Evolutionary conservation across 441 rosid genomes (phyloP).

Genomic region (Euphorbia schlechtendalii): DNA sequence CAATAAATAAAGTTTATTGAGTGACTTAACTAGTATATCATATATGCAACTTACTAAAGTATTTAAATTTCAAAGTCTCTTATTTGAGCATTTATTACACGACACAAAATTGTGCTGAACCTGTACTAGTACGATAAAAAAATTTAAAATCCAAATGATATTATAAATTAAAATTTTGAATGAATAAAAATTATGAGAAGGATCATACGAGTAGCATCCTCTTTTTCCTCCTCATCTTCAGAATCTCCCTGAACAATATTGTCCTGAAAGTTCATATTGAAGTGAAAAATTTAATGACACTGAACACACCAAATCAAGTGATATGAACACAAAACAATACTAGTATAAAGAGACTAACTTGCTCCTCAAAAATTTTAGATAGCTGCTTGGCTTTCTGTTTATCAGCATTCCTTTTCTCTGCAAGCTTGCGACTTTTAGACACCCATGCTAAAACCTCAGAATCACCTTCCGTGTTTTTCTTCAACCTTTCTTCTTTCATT

Average conservation of each 20-base stretch:
- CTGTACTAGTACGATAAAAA: background rate
- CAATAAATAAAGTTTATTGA: background rate
- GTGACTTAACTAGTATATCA: background rate
- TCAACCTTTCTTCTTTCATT: slow-evolving; percentile 78
- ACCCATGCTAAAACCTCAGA: slow-evolving; percentile 80
- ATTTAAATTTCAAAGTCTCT: background rate
- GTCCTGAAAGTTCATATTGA: slow-evolving; percentile 46
- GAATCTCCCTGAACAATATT: slow-evolving; percentile 56
- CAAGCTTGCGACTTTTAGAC: slow-evolving; percentile 64
- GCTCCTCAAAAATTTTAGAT: slow-evolving; percentile 85
- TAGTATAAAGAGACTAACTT: slow-evolving; percentile 35
- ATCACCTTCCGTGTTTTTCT: slow-evolving; percentile 53
- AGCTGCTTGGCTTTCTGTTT: slow-evolving; percentile 78
- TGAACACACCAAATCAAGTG: slow-evolving; percentile 9
- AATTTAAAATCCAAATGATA: background rate
- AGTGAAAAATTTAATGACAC: slow-evolving; percentile 10
- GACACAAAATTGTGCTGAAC: background rate
- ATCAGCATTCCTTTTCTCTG: slow-evolving; percentile 57
- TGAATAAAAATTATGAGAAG: slow-evolving; percentile 3
- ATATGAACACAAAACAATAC: slow-evolving; percentile 10
- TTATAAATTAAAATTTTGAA: background rate
- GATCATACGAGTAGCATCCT: slow-evolving; percentile 36
- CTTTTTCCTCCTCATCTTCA: slow-evolving; percentile 61
- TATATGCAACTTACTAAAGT: background rate
- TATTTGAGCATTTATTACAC: background rate